A percentile compares a stretch with the other conserved stretches of the same genome.
Evolutionary conservation across 2,329 filamentous ascomycete genomes (phyloP).

Genomic region (Domatiomyces globalis): DNA sequence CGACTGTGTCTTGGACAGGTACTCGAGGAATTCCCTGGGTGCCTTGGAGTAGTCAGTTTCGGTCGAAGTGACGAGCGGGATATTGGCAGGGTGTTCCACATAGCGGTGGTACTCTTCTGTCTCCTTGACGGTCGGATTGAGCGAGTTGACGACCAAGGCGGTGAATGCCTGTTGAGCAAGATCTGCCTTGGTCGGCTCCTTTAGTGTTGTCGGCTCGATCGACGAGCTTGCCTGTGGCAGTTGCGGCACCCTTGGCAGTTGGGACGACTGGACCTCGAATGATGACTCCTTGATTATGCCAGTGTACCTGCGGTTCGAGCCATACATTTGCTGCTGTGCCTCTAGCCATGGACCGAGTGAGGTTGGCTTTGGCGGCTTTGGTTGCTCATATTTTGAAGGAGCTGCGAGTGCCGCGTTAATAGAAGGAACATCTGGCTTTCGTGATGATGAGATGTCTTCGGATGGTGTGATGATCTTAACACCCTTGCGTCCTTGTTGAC

Average conservation of each 20-base stretch:
- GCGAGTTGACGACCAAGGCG: conserved; percentile 68
- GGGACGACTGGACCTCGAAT: conserved; percentile 19
- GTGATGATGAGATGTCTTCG: conserved; percentile 22
- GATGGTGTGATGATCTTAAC: conserved; percentile 54
- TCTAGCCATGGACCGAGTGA: conserved; percentile 20
- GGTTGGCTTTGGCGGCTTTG: conserved; percentile 19
- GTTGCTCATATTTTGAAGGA: conserved; percentile 12
- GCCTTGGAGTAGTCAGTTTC: conserved; percentile 22
- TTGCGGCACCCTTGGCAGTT: conserved; percentile 13
- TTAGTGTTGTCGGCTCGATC: conserved; percentile 30
- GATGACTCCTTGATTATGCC: conserved; percentile 45
- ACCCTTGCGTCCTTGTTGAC: conserved; percentile 41
- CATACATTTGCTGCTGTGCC: conserved; percentile 22
- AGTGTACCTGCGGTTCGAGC: conserved; percentile 21
- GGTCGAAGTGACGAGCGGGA: conserved; percentile 51
- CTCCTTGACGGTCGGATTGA: conserved; percentile 66
- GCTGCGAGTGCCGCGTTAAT: conserved; percentile 15
- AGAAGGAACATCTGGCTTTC: conserved; percentile 21
- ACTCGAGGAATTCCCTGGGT: conserved; percentile 58
- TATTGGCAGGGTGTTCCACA: conserved; percentile 72
- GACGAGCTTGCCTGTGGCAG: conserved; percentile 16
- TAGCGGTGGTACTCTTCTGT: conserved; percentile 84
- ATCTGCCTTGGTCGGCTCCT: conserved; percentile 60
- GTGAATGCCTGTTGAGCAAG: conserved; percentile 56
- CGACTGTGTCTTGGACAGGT: conserved; percentile 40